These are phyloP conservation scores for Papilionanthe hybrid DNA, from an alignment of 116 monocot species.

Conservation along the genomic window DNA sequence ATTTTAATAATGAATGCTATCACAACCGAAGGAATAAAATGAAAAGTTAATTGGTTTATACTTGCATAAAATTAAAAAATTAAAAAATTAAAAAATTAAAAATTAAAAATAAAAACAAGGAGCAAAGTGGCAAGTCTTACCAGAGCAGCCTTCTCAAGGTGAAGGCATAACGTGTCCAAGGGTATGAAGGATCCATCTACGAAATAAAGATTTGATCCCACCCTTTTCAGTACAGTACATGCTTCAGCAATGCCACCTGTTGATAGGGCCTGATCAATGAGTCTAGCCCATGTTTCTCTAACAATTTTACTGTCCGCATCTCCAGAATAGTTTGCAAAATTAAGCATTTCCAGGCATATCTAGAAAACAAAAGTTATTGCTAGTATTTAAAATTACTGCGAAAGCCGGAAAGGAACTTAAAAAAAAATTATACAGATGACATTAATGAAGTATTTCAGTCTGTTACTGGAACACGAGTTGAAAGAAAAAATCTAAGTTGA, in stretches of 20 bases:
- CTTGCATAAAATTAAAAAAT: not conserved
- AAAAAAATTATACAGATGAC: not conserved
- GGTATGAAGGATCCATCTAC: constrained; percentile 82
- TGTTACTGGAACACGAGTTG: not conserved
- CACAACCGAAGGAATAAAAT: not conserved
- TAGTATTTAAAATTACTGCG: not conserved
- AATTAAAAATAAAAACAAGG: not conserved
- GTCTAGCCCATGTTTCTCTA: constrained; percentile 90
- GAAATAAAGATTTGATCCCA: constrained; percentile 83
- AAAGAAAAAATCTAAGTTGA: not conserved
- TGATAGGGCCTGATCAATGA: constrained; percentile 91
- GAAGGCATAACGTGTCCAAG: constrained; percentile 84
- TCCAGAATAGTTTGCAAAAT: constrained; percentile 96
- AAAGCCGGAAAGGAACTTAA: not conserved
- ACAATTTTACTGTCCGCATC: constrained; percentile 86
- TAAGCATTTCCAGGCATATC: constrained; percentile 96
- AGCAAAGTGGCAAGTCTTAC: constrained; percentile 21
- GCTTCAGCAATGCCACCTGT: constrained; percentile 92
- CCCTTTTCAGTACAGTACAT: constrained; percentile 80
- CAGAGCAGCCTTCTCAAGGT: constrained; percentile 92
- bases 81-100: not conserved
- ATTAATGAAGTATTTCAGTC: not conserved
- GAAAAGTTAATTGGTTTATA: not conserved
- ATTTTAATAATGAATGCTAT: not conserved
- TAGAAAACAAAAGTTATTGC: constrained; percentile 14